Conservation (phyloP, 2,329 filamentous ascomycete genomes). For the Aspergillus pseudotamarii region DNA sequence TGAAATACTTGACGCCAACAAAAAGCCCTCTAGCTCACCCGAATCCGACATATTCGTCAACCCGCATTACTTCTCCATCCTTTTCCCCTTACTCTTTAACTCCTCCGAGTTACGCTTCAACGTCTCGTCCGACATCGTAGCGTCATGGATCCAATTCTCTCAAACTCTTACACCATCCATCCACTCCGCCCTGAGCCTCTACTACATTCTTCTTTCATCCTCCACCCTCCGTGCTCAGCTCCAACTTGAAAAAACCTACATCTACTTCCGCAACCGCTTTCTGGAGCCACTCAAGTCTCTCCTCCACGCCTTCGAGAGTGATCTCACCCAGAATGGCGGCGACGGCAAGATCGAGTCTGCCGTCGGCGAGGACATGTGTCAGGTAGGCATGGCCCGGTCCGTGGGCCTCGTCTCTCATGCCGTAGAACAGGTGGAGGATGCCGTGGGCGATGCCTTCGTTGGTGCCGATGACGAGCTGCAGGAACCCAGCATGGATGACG, state of each 20-base stretch:
- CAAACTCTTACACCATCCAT: slow-evolving; percentile 52
- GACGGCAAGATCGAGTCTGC: slow-evolving; percentile 38
- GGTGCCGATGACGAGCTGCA: slow-evolving; percentile 29
- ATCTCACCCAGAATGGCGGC: slow-evolving; percentile 38
- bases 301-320: slow-evolving; percentile 35
- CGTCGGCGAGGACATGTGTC: slow-evolving; percentile 38
- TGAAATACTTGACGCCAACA: slow-evolving; percentile 56
- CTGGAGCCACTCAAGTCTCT: slow-evolving; percentile 35
- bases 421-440: slow-evolving; percentile 40
- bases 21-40: slow-evolving; percentile 10
- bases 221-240: slow-evolving; percentile 50
- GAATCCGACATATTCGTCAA: slow-evolving; percentile 37
- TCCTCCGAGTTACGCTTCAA: slow-evolving; percentile 46
- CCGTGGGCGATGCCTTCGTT: slow-evolving; percentile 31
- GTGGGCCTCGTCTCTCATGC: slow-evolving; percentile 37
- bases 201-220: slow-evolving; percentile 59
- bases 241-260: slow-evolving; percentile 44
- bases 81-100: slow-evolving; percentile 57
- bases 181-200: slow-evolving; percentile 60
- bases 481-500: slow-evolving; percentile 33
- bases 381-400: slow-evolving; percentile 38
- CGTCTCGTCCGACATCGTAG: slow-evolving; percentile 39
- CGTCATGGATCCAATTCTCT: slow-evolving; percentile 54
- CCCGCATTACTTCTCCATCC: slow-evolving; percentile 39
- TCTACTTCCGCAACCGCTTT: slow-evolving; percentile 37